These are phyloP conservation scores for Elsinoe ampelina DNA, from an alignment of 2,329 filamentous ascomycete genomes.

Conservation along the genomic window DNA sequence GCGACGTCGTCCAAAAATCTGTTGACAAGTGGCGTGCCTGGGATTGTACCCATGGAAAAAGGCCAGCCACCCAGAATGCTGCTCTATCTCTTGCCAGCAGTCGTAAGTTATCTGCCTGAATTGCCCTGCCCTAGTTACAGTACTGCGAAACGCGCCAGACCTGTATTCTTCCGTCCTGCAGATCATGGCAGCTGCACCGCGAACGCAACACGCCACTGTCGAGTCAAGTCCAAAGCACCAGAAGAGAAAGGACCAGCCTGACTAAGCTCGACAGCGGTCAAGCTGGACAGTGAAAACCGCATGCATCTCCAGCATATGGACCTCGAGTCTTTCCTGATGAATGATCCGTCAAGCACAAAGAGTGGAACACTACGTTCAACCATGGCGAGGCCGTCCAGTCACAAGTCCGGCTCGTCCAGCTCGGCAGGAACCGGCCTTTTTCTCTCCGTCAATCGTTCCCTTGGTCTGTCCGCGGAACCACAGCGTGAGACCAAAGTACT, in stretches of 20 bases:
- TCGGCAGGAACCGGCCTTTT: conserved; percentile 6
- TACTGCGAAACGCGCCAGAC: neutral
- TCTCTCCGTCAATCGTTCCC: neutral
- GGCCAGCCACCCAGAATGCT: neutral
- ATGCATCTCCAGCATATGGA: neutral
- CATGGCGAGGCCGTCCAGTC: neutral
- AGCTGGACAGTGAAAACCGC: neutral
- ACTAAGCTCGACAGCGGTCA: neutral
- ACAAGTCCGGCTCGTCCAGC: neutral
- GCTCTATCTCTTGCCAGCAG: neutral
- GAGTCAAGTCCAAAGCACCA: neutral
- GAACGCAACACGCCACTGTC: neutral
- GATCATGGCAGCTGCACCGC: conserved; percentile 3
- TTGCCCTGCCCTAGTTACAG: too few species aligned
- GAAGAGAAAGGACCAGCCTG: neutral
- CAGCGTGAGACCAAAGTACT: conserved; percentile 3
- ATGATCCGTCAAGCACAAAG: neutral
- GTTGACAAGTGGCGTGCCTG: neutral
- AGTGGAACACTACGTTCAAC: neutral
- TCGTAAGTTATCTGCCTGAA: too few species aligned
- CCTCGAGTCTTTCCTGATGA: neutral
- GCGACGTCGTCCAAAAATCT: neutral
- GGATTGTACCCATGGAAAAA: neutral
- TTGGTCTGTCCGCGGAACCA: neutral
- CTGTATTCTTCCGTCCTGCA: neutral